A percentile compares a stretch with the other conserved stretches of the same genome.
Evolutionary conservation across 73 alveolate species (phyloP).

Genomic region (Vitrella brassicaformis): DNA sequence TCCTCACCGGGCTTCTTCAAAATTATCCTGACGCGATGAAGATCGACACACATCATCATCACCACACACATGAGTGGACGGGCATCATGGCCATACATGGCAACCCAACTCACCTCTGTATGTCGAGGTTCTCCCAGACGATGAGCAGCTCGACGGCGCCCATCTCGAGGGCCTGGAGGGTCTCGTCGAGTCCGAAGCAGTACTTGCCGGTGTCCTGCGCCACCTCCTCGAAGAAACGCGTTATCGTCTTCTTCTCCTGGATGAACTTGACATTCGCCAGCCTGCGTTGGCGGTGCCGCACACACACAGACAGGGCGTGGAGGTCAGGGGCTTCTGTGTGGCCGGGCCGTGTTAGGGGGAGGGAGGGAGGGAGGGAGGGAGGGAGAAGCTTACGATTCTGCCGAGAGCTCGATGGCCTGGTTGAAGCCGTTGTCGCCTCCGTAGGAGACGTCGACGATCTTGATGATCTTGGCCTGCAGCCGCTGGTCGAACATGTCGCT

Average conservation of each 20-base stretch:
- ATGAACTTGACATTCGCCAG: slow-evolving; percentile 89
- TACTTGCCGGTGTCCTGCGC: slow-evolving; percentile 86
- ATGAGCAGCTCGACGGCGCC: slow-evolving; percentile 80
- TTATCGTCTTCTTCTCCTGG: slow-evolving; percentile 82
- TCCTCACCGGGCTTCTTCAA: slow-evolving; percentile 52
- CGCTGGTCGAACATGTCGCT: slow-evolving; percentile 41
- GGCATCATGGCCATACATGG: too few species aligned
- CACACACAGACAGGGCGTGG: background rate
- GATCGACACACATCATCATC: too few species aligned
- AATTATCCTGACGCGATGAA: slow-evolving; percentile 2
- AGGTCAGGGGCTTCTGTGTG: too few species aligned
- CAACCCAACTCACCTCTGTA: slow-evolving; percentile 33
- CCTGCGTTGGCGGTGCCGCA: slow-evolving; percentile 37
- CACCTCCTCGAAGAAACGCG: slow-evolving; percentile 87
- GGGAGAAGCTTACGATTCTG: slow-evolving; percentile 9
- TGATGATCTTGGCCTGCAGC: slow-evolving; percentile 36
- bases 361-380: too few species aligned
- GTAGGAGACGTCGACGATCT: slow-evolving; percentile 90
- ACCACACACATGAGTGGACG: too few species aligned
- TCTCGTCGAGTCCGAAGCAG: slow-evolving; percentile 91
- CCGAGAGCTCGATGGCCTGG: slow-evolving; percentile 46
- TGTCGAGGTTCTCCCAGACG: slow-evolving; percentile 78
- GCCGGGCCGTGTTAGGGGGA: too few species aligned
- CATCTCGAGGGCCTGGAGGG: slow-evolving; percentile 88
- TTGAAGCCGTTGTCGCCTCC: slow-evolving; percentile 98